Evolutionary conservation across 768 basidiomycete species (phyloP).

Genomic region (Pulveroboletus sp.): DNA sequence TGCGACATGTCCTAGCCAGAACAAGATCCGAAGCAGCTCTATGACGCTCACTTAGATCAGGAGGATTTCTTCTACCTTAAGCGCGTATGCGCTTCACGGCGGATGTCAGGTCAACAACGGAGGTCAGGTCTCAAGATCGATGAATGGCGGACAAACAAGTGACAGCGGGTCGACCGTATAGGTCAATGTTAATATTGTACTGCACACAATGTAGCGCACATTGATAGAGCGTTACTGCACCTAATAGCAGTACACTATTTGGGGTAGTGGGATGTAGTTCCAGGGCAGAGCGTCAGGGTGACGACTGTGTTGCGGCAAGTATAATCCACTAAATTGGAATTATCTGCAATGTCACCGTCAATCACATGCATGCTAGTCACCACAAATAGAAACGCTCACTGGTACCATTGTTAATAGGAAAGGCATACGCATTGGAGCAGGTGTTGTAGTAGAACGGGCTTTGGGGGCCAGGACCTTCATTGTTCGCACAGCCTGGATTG

Average conservation of each 20-base stretch:
- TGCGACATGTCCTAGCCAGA: conserved; percentile 3
- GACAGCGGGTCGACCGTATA: too few species aligned
- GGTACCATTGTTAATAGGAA: conserved; percentile 21
- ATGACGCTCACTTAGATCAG: not conserved
- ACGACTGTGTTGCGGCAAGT: conserved; percentile 18
- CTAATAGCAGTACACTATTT: not conserved
- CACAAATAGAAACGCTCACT: conserved; percentile 3
- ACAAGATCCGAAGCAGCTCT: not conserved
- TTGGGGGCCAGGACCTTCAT: conserved; percentile 15
- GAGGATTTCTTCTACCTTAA: conserved; percentile 4
- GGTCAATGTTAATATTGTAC: too few species aligned
- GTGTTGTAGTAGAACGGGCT: conserved; percentile 17
- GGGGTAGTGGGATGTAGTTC: conserved; percentile 10
- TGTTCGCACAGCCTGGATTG: conserved; percentile 11
- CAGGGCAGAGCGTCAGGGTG: conserved; percentile 21
- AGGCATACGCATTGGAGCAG: conserved; percentile 18
- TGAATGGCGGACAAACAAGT: too few species aligned
- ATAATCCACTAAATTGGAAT: conserved; percentile 19
- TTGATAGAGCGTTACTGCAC: not conserved
- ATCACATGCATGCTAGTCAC: not conserved
- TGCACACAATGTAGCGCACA: not conserved
- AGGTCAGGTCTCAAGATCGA: too few species aligned
- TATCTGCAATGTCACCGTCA: not conserved
- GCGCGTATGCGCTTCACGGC: too few species aligned
- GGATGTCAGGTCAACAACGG: too few species aligned